These are phyloP conservation scores for Paraleonurus japonicus DNA, from an alignment of 257 asterid species.

Conservation along the genomic window DNA sequence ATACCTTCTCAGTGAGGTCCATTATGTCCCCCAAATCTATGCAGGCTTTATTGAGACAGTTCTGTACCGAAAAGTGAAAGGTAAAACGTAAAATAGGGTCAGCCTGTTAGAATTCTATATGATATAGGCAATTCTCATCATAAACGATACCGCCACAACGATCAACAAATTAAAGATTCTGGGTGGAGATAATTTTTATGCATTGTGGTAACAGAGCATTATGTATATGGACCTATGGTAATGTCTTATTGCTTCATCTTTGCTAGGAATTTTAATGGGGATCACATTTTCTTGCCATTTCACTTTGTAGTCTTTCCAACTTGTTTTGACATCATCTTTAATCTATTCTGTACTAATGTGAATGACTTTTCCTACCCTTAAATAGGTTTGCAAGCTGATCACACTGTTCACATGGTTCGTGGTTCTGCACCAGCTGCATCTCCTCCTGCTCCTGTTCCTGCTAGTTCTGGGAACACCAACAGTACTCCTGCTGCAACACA, in stretches of 20 bases:
- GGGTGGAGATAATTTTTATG: background rate
- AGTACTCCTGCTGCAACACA: constrained; percentile 32
- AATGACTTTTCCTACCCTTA: constrained; percentile 1
- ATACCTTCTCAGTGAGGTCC: constrained; percentile 6
- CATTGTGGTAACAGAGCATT: background rate
- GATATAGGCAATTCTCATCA: background rate
- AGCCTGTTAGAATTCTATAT: background rate
- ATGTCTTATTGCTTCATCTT: background rate
- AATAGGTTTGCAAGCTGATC: constrained; percentile 64
- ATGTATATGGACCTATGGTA: background rate
- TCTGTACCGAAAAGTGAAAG: background rate
- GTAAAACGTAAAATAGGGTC: background rate
- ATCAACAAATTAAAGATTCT: background rate
- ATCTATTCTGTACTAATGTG: constrained; percentile 7
- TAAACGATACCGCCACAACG: background rate
- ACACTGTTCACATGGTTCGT: constrained; percentile 66
- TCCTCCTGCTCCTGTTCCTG: constrained; percentile 35
- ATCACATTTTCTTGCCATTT: background rate
- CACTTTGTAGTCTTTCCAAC: background rate
- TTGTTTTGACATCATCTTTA: background rate
- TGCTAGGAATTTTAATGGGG: background rate
- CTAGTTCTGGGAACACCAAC: constrained; percentile 39
- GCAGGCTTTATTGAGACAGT: background rate
- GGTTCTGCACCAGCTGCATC: constrained; percentile 53
- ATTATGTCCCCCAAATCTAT: background rate